Conservation (phyloP, 2,329 filamentous ascomycete species). For the Colletotrichum sojae region DNA sequence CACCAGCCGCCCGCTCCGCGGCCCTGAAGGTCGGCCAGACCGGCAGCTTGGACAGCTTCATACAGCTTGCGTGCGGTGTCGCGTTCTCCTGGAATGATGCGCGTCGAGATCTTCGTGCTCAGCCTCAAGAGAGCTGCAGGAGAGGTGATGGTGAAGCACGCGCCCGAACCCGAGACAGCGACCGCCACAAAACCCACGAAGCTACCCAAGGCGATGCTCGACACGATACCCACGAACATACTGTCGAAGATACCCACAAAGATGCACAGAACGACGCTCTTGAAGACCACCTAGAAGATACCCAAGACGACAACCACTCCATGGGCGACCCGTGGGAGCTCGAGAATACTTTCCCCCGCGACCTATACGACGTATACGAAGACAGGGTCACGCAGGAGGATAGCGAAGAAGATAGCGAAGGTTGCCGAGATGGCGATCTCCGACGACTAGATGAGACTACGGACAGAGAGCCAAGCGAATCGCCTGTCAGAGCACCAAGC, state of each 20-base stretch:
- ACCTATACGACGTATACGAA: neutral
- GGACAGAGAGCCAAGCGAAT: too few relatives aligned
- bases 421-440: neutral
- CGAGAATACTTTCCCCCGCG: neutral
- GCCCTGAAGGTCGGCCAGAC: constrained; percentile 32
- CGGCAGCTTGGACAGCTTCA: constrained; percentile 36
- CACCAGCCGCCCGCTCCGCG: constrained; percentile 3
- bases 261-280: neutral
- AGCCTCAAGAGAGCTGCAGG: neutral
- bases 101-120: neutral
- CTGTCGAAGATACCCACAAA: neutral
- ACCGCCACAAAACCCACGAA: neutral
- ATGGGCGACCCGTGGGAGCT: neutral
- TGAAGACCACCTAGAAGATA: neutral
- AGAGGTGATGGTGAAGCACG: too few relatives aligned
- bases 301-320: neutral
- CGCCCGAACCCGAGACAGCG: neutral
- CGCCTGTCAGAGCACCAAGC: too few relatives aligned
- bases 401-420: too few relatives aligned
- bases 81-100: constrained; percentile 10
- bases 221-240: neutral
- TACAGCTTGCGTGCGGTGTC: constrained; percentile 25
- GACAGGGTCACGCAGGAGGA: neutral
- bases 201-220: neutral
- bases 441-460: neutral